Conservation (phyloP, 495 filamentous ascomycete genomes). For the Acidomyces sp. region DNA sequence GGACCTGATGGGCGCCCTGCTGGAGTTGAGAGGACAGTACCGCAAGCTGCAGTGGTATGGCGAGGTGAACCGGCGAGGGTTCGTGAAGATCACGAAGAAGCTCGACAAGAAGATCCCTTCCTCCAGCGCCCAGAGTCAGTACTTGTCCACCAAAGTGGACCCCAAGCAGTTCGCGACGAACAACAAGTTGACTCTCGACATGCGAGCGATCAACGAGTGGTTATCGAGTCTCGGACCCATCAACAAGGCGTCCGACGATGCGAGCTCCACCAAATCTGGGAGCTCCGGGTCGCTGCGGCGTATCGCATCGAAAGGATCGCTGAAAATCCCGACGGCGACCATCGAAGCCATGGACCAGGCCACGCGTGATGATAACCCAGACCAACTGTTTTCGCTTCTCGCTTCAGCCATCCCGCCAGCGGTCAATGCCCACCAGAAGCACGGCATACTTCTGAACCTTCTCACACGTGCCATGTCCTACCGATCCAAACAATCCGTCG, state of each 20-base stretch:
- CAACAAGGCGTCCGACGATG: slow-evolving; percentile 56
- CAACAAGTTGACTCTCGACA: slow-evolving; percentile 44
- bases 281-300: slow-evolving; percentile 52
- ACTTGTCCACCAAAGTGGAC: slow-evolving; percentile 78
- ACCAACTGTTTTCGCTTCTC: slow-evolving; percentile 45
- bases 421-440: slow-evolving; percentile 37
- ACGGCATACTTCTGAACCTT: slow-evolving; percentile 59
- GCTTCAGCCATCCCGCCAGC: slow-evolving; percentile 10
- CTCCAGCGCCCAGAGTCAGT: slow-evolving; percentile 60
- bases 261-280: slow-evolving; percentile 51
- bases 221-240: slow-evolving; percentile 65
- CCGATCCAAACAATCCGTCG: slow-evolving; percentile 52
- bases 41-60: slow-evolving; percentile 95
- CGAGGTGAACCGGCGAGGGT: slow-evolving; percentile 88
- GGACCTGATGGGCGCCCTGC: slow-evolving; percentile 74
- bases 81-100: slow-evolving; percentile 97
- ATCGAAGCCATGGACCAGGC: slow-evolving; percentile 66
- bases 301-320: slow-evolving; percentile 51
- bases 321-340: slow-evolving; percentile 52
- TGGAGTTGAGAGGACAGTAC: slow-evolving; percentile 74
- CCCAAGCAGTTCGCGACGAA: slow-evolving; percentile 74
- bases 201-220: slow-evolving; percentile 81
- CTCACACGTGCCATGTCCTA: slow-evolving; percentile 73
- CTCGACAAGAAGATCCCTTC: slow-evolving; percentile 77
- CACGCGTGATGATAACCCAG: slow-evolving; percentile 59